Conservation (phyloP, 306 rosid genomes). For the Purshia tridentata region DNA sequence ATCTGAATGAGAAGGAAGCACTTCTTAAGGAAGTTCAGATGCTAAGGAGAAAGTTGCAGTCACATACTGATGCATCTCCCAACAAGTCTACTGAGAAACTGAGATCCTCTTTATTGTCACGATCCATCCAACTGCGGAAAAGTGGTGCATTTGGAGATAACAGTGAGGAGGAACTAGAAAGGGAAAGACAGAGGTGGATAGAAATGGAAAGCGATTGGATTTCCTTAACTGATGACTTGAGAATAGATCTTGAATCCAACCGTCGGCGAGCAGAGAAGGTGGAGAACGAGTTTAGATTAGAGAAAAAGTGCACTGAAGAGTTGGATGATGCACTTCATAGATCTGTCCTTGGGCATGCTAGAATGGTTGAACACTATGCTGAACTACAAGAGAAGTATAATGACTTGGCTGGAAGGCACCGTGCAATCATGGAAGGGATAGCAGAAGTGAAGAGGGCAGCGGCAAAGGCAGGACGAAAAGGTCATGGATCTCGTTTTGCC, state of each 20-base stretch:
- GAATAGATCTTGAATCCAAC: conserved; percentile 72
- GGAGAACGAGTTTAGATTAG: conserved; percentile 64
- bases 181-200: conserved; percentile 85
- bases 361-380: conserved; percentile 88
- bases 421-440: conserved; percentile 86
- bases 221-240: conserved; percentile 84
- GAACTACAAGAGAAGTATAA: conserved; percentile 90
- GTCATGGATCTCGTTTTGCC: conserved; percentile 77
- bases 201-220: conserved; percentile 99
- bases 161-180: conserved; percentile 65
- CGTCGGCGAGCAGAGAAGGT: conserved; percentile 66
- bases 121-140: conserved; percentile 72
- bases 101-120: conserved; percentile 73
- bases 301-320: conserved; percentile 79
- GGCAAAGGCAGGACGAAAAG: conserved; percentile 73
- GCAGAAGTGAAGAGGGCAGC: conserved; percentile 90
- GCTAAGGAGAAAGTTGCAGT: conserved; percentile 65
- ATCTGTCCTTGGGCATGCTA: conserved; percentile 82
- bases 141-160: conserved; percentile 40
- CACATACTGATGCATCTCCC: conserved; percentile 43
- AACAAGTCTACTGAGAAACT: conserved; percentile 71
- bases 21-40: conserved; percentile 82
- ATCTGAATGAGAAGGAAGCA: conserved; percentile 76
- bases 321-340: conserved; percentile 82
- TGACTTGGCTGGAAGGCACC: conserved; percentile 68